Evolutionary conservation across 352 stramenopile genomes (phyloP).

Genomic region (Phytophthora cactorum): DNA sequence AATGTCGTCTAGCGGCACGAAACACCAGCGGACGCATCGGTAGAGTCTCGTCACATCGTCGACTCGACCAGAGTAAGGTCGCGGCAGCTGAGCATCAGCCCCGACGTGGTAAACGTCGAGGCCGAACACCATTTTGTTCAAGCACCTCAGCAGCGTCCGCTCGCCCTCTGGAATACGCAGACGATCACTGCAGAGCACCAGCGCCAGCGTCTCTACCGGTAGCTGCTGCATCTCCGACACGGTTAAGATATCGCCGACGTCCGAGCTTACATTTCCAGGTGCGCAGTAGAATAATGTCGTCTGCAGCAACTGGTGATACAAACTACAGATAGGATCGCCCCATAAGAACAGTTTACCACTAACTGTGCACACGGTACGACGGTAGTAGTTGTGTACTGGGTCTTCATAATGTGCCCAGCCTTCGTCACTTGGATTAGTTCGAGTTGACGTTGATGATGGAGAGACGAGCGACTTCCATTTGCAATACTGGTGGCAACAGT

Average conservation of each 20-base stretch:
- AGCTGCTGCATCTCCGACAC: slow-evolving; percentile 42
- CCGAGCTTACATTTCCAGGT: slow-evolving; percentile 23
- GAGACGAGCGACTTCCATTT: slow-evolving; percentile 35
- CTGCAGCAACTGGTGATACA: slow-evolving; percentile 66
- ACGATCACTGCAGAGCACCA: slow-evolving; percentile 61
- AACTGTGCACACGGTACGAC: slow-evolving; percentile 30
- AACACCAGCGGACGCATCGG: slow-evolving; percentile 65
- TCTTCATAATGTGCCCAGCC: slow-evolving; percentile 30
- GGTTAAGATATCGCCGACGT: slow-evolving; percentile 28
- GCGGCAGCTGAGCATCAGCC: slow-evolving; percentile 10
- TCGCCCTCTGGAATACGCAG: slow-evolving; percentile 61
- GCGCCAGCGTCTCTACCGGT: slow-evolving; percentile 57
- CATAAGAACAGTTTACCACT: slow-evolving; percentile 46
- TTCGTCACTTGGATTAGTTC: slow-evolving; percentile 18
- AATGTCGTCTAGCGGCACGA: slow-evolving; percentile 57
- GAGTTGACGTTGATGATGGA: slow-evolving; percentile 1
- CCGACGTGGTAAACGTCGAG: slow-evolving; percentile 12
- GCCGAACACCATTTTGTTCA: slow-evolving; percentile 52
- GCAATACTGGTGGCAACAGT: slow-evolving; percentile 31
- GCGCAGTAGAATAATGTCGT: slow-evolving; percentile 61
- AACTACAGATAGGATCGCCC: slow-evolving; percentile 60
- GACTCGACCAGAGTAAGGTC: slow-evolving; percentile 28
- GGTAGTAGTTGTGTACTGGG: slow-evolving; percentile 30
- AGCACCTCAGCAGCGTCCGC: slow-evolving; percentile 41
- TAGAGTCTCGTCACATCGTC: slow-evolving; percentile 53